Evolutionary conservation across 768 basidiomycete genomes (phyloP), one percentile per base, ranked within the genome.

Genomic region (Kwoniella mangroviensis): DNA sequence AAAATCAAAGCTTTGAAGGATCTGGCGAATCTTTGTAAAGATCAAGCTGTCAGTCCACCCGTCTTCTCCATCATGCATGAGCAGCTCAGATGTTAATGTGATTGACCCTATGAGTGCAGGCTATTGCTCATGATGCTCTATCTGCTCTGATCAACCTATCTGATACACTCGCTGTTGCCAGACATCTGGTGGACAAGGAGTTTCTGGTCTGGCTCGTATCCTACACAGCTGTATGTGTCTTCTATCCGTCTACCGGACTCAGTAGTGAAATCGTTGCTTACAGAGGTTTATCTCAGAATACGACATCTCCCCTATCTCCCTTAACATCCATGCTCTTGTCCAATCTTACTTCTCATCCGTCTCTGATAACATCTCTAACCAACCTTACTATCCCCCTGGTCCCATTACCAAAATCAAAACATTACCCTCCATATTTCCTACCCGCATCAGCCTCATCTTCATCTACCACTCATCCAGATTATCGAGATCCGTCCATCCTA

Each of bases 311-410:
- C 67, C 90, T 98, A 28, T 93, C 94, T 42, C 95, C 98, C 85
- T 88, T 98, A 21, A 93, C 94, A 3, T 88, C 93, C n/a, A 98
- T 98, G 96, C 86, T 98, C 1, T 87, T 98, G 11, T 96, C 94
- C n/a, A 98, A 98, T 84, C 85, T 97, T 42, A 92, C 93, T 10
- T 87, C 91, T 4, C 89, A 92, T 54, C 86, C 91, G 2, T 83
- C 87, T 0, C 87, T 91, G 63, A 90, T 92, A 73, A 84, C 87
- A 11, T 81, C 86, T 9, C 82, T 98, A 10, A 84, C 93, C 5
- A 85, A 85, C 1, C 84, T 94, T 54, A 88, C 88, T 68, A 86
- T 97, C 57, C 84, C 89, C 2, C 85, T 94, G 55, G 85, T 83
- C 13, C 73, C 73, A 21, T 64, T 83, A 26, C 75, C 79, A 40